Evolutionary conservation across 1,284 basidiomycete species (phyloP).

Genomic region (Cystobasidium slooffiae): DNA sequence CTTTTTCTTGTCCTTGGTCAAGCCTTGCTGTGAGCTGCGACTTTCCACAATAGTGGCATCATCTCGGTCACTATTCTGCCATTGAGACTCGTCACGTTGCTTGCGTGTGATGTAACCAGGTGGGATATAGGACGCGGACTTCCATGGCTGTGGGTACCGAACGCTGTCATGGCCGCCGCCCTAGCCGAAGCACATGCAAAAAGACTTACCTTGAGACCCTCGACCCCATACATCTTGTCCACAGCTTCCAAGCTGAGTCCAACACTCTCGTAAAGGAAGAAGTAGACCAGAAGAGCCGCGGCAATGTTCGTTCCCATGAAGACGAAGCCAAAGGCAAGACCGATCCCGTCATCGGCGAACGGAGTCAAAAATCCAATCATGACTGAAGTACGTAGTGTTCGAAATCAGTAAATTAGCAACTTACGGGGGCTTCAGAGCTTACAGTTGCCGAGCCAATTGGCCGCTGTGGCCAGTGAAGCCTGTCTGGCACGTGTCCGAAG

Average conservation of each 20-base stretch:
- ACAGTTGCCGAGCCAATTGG: slow-evolving; percentile 66
- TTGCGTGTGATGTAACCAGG: slow-evolving; percentile 18
- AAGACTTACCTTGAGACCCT: slow-evolving; percentile 15
- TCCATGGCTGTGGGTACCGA: background rate
- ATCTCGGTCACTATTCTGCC: background rate
- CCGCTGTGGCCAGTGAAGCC: slow-evolving; percentile 70
- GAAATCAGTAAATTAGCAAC: too few relatives aligned
- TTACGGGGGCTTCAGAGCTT: too few relatives aligned
- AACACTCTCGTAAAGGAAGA: slow-evolving; percentile 40
- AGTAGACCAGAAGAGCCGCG: slow-evolving; percentile 32
- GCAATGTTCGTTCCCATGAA: slow-evolving; percentile 63
- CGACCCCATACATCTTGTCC: slow-evolving; percentile 29
- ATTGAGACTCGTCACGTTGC: slow-evolving; percentile 15
- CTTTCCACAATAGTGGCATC: slow-evolving; percentile 14
- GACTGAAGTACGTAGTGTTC: too few relatives aligned
- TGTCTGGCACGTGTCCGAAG: slow-evolving; percentile 75
- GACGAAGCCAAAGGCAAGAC: slow-evolving; percentile 72
- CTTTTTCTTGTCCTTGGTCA: too few relatives aligned
- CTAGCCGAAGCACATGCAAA: too few relatives aligned
- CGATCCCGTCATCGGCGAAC: slow-evolving; percentile 56
- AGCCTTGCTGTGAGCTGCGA: background rate
- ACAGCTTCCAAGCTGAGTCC: slow-evolving; percentile 32
- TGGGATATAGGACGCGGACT: background rate
- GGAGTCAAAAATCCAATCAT: slow-evolving; percentile 71
- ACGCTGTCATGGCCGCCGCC: background rate